Percentiles rank a stretch among this genome's conserved stretches.
Conservation (phyloP, 1,284 basidiomycete genomes). For the Cryptococcus sp. region DNA sequence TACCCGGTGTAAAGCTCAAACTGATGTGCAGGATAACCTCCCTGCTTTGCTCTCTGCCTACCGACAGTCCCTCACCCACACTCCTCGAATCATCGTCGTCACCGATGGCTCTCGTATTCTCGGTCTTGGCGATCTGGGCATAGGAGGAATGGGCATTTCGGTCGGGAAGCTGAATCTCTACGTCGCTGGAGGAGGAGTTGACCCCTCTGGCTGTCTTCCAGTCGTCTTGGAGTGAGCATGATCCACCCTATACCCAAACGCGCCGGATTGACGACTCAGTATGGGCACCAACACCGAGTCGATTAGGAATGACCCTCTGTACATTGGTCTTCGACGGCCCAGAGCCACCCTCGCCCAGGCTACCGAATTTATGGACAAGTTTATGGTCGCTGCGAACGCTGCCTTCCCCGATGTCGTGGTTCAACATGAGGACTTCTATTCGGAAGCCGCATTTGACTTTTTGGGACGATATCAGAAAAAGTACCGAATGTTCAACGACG, state of each 20-base stretch:
- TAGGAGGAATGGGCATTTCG: constrained; percentile 73
- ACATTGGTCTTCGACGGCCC: constrained; percentile 74
- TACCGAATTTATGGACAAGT: constrained; percentile 81
- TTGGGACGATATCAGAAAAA: constrained; percentile 66
- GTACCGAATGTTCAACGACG: constrained; percentile 85
- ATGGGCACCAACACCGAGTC: constrained; percentile 82
- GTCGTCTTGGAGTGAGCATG: constrained; percentile 56
- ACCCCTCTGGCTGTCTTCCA: constrained; percentile 75
- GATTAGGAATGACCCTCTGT: constrained; percentile 80
- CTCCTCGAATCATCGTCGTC: constrained; percentile 76
- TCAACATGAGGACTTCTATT: constrained; percentile 90
- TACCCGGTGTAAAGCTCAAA: neutral
- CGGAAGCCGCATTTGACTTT: constrained; percentile 78
- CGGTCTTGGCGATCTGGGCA: constrained; percentile 78
- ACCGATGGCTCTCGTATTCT: constrained; percentile 91
- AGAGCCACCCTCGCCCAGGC: constrained; percentile 56
- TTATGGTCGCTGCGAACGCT: constrained; percentile 72
- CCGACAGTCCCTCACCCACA: constrained; percentile 54
- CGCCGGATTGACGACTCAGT: constrained; percentile 17
- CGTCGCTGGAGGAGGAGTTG: constrained; percentile 75
- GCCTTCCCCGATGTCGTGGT: constrained; percentile 74
- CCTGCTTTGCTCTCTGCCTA: constrained; percentile 40
- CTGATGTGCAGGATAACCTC: constrained; percentile 30
- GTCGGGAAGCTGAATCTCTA: constrained; percentile 91
- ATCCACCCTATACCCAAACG: neutral